A percentile compares a stretch with the other conserved stretches of the same genome.
Conservation (phyloP, 192 early-diverging fungal genomes). For the Podila epicladia region DNA sequence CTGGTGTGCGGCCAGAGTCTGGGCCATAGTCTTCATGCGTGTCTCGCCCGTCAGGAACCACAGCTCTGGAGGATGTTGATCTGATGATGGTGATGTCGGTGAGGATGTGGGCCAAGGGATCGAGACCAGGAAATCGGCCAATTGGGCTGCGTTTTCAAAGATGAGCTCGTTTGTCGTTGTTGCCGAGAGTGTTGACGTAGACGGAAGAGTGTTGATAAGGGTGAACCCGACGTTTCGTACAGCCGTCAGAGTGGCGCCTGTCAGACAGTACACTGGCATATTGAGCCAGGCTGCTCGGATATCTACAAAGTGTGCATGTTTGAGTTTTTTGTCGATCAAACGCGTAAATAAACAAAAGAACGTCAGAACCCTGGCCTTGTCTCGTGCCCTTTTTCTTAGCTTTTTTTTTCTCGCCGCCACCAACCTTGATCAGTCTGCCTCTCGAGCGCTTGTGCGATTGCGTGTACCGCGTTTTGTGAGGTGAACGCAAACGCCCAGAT, state of each 20-base stretch:
- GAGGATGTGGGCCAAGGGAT: conserved; percentile 14
- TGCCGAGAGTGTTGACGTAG: background rate
- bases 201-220: conserved; percentile 13
- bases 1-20: conserved; percentile 2
- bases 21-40: conserved; percentile 38
- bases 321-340: background rate
- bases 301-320: background rate
- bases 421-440: conserved; percentile 26
- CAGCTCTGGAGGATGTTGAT: conserved; percentile 2
- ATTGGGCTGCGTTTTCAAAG: conserved; percentile 20
- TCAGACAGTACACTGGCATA: conserved; percentile 31
- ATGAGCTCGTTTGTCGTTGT: background rate
- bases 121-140: conserved; percentile 28
- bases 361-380: background rate
- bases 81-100: background rate
- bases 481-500: conserved; percentile 45
- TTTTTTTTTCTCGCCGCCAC: no score
- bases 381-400: background rate
- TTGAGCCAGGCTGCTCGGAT: conserved; percentile 29
- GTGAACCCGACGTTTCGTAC: conserved; percentile 25
- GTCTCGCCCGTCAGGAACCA: conserved; percentile 42
- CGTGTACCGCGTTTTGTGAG: conserved; percentile 31
- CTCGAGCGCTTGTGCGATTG: conserved; percentile 10
- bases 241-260: conserved; percentile 28
- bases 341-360: background rate